Evolutionary conservation across 352 stramenopile genomes (phyloP), one percentile per base, ranked within the genome.

Genomic region (Phytophthora ramorum): DNA sequence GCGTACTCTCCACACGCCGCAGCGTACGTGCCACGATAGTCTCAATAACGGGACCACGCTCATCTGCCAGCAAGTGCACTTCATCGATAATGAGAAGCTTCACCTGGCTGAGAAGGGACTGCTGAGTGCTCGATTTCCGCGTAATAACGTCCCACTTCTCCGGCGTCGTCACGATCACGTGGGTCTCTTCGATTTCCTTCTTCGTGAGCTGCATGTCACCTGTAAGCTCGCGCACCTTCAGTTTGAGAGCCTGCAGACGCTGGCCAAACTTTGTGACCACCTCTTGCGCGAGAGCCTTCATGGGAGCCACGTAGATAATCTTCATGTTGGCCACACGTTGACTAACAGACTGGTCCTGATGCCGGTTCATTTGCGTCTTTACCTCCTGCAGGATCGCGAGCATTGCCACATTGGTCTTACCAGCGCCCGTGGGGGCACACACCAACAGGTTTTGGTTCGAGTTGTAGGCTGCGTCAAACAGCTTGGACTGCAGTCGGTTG

Each of bases 111-210:
- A 96, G 65, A 34, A 97, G 73, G 19, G 85, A 79, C 66, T 98
- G 97, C 74, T 99, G 97, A 5, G 82, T 88, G 48, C 81, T 85
- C 16, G 77, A 90, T 79, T 99, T 99, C 41, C 98, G 82, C 50
- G 98, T 99, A 32, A 99, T 98, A 2, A 99, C 97, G 66, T 99
- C 97, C 96, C 96, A 99, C 70, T 99, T 99, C 70, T 99, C 97
- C 0, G 97, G 97, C 6, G 97, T 99, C n/a, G 96, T 99, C 16
- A 99, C 97, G 28, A 99, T 97, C 40, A 99, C 79, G 14, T 98
- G 92, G n/a, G 91, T 97, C 32, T 92, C 74, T 34, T 96, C 89
- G 30, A 99, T 98, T 76, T 99, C 97, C 7, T 94, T 89, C 66
- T 97, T 93, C 3, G 94, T 99, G 28, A 99, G 77, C 77, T 99